Evolutionary conservation across 2,329 filamentous ascomycete genomes (phyloP).

Genomic region (Cercospora janseana): DNA sequence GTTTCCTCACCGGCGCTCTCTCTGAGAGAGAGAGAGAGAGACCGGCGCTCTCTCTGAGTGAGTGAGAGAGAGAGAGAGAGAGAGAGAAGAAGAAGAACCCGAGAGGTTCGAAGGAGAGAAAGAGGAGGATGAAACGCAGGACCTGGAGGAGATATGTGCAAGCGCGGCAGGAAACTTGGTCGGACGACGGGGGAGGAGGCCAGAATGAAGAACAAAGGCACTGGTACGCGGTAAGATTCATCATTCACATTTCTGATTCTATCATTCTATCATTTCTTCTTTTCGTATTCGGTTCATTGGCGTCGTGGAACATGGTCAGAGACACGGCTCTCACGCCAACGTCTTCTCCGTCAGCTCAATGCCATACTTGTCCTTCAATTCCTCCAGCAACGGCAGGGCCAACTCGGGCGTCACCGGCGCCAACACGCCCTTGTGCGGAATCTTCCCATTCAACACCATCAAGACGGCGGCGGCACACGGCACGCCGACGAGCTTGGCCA

Average conservation of each 20-base stretch:
- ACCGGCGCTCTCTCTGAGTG: too few relatives aligned
- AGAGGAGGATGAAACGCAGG: too few relatives aligned
- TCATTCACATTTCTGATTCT: neutral
- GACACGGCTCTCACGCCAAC: slow-evolving; percentile 24
- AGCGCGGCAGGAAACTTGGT: too few relatives aligned
- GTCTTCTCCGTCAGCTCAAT: slow-evolving; percentile 72
- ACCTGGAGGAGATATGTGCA: too few relatives aligned
- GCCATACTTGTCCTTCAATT: slow-evolving; percentile 61
- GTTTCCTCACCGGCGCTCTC: too few relatives aligned
- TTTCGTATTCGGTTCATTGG: neutral
- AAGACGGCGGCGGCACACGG: slow-evolving; percentile 70
- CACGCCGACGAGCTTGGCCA: slow-evolving; percentile 79
- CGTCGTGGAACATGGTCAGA: neutral
- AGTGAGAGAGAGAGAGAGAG: too few relatives aligned
- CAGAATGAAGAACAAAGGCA: too few relatives aligned
- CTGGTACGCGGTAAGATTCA: too few relatives aligned
- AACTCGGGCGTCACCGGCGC: slow-evolving; percentile 73
- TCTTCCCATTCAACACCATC: slow-evolving; percentile 40
- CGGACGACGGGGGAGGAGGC: too few relatives aligned
- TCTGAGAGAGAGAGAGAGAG: too few relatives aligned
- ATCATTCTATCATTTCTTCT: slow-evolving; percentile 4
- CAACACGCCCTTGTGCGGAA: slow-evolving; percentile 53
- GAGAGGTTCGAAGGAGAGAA: too few relatives aligned
- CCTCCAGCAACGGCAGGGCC: slow-evolving; percentile 64
- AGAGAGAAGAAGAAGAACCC: too few relatives aligned